Conservation (phyloP, 495 filamentous ascomycete genomes). For the Chlorociboria aeruginascens region DNA sequence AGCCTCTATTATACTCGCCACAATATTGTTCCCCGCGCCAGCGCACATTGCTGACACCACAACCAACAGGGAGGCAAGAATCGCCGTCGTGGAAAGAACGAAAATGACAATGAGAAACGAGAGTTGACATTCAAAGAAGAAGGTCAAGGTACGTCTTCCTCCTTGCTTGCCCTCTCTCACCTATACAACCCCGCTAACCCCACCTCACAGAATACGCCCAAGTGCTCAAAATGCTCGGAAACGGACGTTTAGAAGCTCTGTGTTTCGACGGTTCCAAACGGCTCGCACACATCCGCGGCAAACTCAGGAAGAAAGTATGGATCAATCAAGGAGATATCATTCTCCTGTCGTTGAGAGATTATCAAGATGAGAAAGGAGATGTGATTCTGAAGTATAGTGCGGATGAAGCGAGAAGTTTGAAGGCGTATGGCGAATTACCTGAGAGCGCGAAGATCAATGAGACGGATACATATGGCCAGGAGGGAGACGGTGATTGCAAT, state of each 20-base stretch:
- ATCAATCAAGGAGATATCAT: constrained; percentile 99
- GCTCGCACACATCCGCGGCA: constrained; percentile 80
- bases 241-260: constrained; percentile 89
- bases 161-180: not conserved
- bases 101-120: constrained; percentile 99
- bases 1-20: constrained; percentile 19
- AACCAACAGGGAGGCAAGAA: constrained; percentile 84
- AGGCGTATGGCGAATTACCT: constrained; percentile 93
- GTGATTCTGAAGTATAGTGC: constrained; percentile 98
- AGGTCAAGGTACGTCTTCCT: constrained; percentile 54
- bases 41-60: constrained; percentile 6
- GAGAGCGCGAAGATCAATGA: constrained; percentile 99
- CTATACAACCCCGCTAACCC: constrained; percentile 12
- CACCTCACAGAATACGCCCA: constrained; percentile 74
- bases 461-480: constrained; percentile 77
- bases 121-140: constrained; percentile 98
- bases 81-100: constrained; percentile 96
- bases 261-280: constrained; percentile 94
- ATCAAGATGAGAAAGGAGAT: constrained; percentile 98
- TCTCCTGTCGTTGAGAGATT: constrained; percentile 89
- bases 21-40: constrained; percentile 3
- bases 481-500: constrained; percentile 65
- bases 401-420: constrained; percentile 89
- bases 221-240: constrained; percentile 97
- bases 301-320: constrained; percentile 96